A percentile compares a stretch with the other conserved stretches of the same genome.
Evolutionary conservation across 2,329 filamentous ascomycete species (phyloP).

Genomic region (Coniosporium tulheliwenetii): DNA sequence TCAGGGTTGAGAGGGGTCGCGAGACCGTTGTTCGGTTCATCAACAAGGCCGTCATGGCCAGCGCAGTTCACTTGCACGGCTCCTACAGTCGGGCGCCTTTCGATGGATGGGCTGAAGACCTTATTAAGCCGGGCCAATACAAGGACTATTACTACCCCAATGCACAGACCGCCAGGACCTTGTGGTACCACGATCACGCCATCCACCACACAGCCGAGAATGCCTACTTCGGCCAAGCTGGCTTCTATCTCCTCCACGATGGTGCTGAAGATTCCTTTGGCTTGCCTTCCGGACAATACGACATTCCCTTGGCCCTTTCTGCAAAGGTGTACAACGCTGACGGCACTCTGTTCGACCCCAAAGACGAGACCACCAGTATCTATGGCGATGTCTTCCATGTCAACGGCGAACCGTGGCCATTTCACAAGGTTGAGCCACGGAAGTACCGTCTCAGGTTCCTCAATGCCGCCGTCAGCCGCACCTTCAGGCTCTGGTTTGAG

Average conservation of each 20-base stretch:
- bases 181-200: slow-evolving; percentile 42
- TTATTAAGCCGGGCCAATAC: slow-evolving; percentile 34
- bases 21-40: slow-evolving; percentile 39
- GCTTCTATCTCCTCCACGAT: slow-evolving; percentile 39
- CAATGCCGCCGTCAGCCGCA: slow-evolving; percentile 32
- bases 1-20: slow-evolving; percentile 30
- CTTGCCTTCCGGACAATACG: slow-evolving; percentile 36
- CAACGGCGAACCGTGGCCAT: slow-evolving; percentile 45
- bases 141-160: slow-evolving; percentile 51
- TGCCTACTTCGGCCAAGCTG: slow-evolving; percentile 40
- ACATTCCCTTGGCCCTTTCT: slow-evolving; percentile 34
- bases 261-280: slow-evolving; percentile 30
- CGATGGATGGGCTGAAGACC: slow-evolving; percentile 40
- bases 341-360: slow-evolving; percentile 32
- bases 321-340: slow-evolving; percentile 37
- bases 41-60: slow-evolving; percentile 30
- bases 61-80: slow-evolving; percentile 39
- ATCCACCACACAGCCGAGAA: slow-evolving; percentile 33
- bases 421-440: slow-evolving; percentile 39
- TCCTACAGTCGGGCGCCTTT: slow-evolving; percentile 32
- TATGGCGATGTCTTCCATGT: slow-evolving; percentile 43
- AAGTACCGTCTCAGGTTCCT: slow-evolving; percentile 44
- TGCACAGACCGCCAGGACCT: slow-evolving; percentile 32
- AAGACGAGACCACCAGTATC: slow-evolving; percentile 29
- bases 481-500: slow-evolving; percentile 33